A percentile compares a stretch with the other conserved stretches of the same genome.
Conservation (phyloP, 2,329 filamentous ascomycete genomes). For the Bipolaris zeicola region DNA sequence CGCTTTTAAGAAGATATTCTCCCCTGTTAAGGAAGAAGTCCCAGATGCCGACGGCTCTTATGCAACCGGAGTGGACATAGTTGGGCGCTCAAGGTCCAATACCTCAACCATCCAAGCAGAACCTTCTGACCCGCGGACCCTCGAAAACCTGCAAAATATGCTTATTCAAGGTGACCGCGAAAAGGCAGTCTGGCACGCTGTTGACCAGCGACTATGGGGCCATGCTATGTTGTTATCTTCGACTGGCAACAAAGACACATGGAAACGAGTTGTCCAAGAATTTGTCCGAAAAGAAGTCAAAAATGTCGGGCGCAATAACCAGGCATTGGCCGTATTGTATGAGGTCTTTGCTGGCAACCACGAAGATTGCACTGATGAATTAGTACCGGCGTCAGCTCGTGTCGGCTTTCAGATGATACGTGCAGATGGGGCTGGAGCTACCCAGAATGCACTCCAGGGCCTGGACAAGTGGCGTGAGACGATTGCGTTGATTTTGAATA, state of each 20-base stretch:
- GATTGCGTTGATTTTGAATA: conserved; percentile 81
- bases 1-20: conserved; percentile 75
- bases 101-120: conserved; percentile 58
- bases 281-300: conserved; percentile 96
- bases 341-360: conserved; percentile 92
- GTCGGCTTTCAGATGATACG: conserved; percentile 91
- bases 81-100: conserved; percentile 41
- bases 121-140: conserved; percentile 68
- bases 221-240: conserved; percentile 92
- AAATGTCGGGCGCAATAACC: conserved; percentile 75
- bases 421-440: conserved; percentile 62
- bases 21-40: conserved; percentile 57
- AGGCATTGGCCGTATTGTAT: conserved; percentile 89
- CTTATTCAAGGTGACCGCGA: conserved; percentile 83
- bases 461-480: conserved; percentile 96
- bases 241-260: conserved; percentile 73
- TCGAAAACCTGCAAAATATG: conserved; percentile 74
- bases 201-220: conserved; percentile 92
- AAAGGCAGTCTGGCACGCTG: conserved; percentile 90
- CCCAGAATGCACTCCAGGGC: conserved; percentile 78
- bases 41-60: conserved; percentile 32
- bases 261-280: conserved; percentile 92
- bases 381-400: conserved; percentile 89
- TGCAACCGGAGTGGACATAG: conserved; percentile 46
- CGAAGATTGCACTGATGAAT: conserved; percentile 93